Conservation (phyloP, 2,329 filamentous ascomycete genomes). For the Calonectria crousiana region DNA sequence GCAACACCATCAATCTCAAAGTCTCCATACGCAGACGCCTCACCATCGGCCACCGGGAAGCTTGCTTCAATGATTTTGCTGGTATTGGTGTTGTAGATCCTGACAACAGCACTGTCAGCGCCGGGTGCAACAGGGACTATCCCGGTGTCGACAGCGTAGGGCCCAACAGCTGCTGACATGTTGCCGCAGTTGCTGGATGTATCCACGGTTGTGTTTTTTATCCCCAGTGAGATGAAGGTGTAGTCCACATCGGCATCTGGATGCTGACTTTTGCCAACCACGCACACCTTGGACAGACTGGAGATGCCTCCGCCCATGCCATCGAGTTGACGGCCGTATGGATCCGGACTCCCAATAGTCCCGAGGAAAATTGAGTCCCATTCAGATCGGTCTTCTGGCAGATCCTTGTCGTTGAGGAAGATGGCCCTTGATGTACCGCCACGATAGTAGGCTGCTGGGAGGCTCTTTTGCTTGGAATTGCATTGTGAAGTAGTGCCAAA, state of each 20-base stretch:
- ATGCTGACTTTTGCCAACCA: slow-evolving; percentile 64
- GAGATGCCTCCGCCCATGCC: slow-evolving; percentile 76
- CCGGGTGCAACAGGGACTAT: slow-evolving; percentile 54
- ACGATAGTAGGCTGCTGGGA: slow-evolving; percentile 71
- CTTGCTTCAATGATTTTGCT: slow-evolving; percentile 68
- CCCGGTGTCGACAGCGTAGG: slow-evolving; percentile 69
- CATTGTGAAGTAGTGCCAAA: background rate
- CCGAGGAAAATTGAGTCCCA: slow-evolving; percentile 63
- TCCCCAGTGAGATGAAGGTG: slow-evolving; percentile 74
- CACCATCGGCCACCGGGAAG: slow-evolving; percentile 60
- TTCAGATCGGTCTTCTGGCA: slow-evolving; percentile 12
- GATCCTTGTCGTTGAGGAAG: slow-evolving; percentile 48
- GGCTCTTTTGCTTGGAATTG: slow-evolving; percentile 32
- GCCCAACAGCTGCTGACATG: slow-evolving; percentile 73
- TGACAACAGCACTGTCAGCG: slow-evolving; percentile 57
- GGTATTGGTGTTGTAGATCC: slow-evolving; percentile 77
- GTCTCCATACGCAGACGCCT: slow-evolving; percentile 54
- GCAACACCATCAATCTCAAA: slow-evolving; percentile 73
- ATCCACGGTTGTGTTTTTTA: slow-evolving; percentile 69
- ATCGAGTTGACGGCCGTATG: slow-evolving; percentile 75
- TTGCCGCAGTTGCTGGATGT: slow-evolving; percentile 77
- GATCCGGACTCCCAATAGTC: slow-evolving; percentile 72
- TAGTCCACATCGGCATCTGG: slow-evolving; percentile 45
- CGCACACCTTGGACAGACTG: slow-evolving; percentile 75
- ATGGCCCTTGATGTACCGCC: slow-evolving; percentile 74